Base-by-base conservation (phyloP, 371 early-diverging fungal species). In the Zopfochytrium polystomum region DNA sequence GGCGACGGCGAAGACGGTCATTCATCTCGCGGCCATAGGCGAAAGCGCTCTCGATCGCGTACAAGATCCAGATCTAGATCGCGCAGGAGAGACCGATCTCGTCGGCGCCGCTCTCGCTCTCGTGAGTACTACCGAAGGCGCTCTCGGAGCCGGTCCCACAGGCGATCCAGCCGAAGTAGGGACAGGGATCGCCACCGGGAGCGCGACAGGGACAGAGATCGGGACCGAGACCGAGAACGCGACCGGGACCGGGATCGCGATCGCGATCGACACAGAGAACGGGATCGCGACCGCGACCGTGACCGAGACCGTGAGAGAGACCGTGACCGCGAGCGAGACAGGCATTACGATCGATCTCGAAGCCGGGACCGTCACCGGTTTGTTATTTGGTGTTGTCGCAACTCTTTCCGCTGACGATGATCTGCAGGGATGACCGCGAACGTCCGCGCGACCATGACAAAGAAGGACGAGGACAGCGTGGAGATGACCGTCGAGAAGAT, bases 211-310 rank as follows among this genome's bases (percentile, higher is more conserved):
- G 6, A 18, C 43, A 55, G 55, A 23, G 11, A 18, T 30, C 43
- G 31, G 44, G 20, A 55, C 13, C 55, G 52, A n/a, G 32, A 53
- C 46, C 11, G 57, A 57, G 49, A 44, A 53, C 70, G 72, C 29
- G 67, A 65, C 35, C 48, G 61, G 38, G 64, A 72, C 13, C 68
- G 71, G 22, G 59, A 66, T 23, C 45, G 69, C 50, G 74, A 52
- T n/a, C 44, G 55, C n/a, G 38, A 30, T 45, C 52, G 55, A 42
- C 56, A 62, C 45, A 22, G 73, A 11, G 51, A 52, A 13, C 60
- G 71, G 27, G 70, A 70, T 53, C 60, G 73, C 44, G 70, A 73
- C 32, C 54, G 74, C 34, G 70, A 71, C 27, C 34, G 72, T 31
- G 62, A 68, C 9, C 63, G 67, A 25, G 50, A 63, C 18, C 62